phyloP scores from a whole-genome alignment of 352 stramenopile genomes.

The Pythium scleroteichum region DNA sequence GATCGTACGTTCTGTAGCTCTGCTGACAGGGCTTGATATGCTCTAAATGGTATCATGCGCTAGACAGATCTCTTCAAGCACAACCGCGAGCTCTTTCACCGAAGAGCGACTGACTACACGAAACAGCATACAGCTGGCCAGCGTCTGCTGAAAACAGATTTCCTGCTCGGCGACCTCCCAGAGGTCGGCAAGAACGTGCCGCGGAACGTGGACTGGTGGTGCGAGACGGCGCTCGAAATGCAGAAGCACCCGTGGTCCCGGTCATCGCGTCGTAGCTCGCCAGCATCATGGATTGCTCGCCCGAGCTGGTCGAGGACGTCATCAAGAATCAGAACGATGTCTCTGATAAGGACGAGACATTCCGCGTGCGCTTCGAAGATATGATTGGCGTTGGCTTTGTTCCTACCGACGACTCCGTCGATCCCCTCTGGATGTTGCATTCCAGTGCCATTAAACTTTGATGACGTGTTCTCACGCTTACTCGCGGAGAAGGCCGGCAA shows the following conservation, averaged over 20 bases:
- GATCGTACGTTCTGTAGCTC: conserved; percentile 43
- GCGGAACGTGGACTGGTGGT: conserved; percentile 16
- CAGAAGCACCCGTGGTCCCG: conserved; percentile 10
- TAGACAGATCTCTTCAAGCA: conserved; percentile 82
- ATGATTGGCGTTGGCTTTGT: conserved; percentile 21
- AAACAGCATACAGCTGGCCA: conserved; percentile 40
- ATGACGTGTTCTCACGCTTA: too few species aligned
- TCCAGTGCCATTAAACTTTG: too few species aligned
- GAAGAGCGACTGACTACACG: conserved; percentile 66
- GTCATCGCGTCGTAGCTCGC: conserved; percentile 8
- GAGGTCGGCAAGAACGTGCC: conserved; percentile 13
- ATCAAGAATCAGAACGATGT: conserved; percentile 24
- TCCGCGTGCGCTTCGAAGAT: conserved; percentile 5
- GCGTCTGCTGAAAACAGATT: neutral
- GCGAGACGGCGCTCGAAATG: conserved; percentile 13
- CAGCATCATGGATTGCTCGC: conserved; percentile 12
- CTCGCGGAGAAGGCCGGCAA: too few species aligned
- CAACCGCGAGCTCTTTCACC: conserved; percentile 68
- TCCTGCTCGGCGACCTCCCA: conserved; percentile 4
- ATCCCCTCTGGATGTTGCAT: too few species aligned
- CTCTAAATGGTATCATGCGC: neutral
- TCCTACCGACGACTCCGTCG: conserved; percentile 19
- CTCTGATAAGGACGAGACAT: conserved; percentile 12
- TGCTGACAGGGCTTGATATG: neutral
- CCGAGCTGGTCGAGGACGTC: conserved; percentile 23